Evolutionary conservation across 495 filamentous ascomycete genomes (phyloP).

Genomic region (Hypoxylon rickii): DNA sequence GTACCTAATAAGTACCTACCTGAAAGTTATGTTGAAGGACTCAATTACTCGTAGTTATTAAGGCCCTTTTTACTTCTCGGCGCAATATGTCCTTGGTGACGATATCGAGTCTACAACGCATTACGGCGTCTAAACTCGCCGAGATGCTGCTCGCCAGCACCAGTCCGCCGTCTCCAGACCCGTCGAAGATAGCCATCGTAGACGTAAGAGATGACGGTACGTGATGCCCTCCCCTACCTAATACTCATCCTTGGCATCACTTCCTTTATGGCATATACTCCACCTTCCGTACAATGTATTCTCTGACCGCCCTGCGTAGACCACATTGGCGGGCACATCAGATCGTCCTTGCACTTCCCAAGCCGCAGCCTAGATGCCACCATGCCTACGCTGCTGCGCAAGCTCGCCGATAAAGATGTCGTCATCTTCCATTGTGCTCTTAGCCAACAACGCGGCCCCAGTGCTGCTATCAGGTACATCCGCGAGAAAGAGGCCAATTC

Average conservation of each 20-base stretch:
- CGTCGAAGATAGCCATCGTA: conserved; percentile 68
- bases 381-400: conserved; percentile 80
- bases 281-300: no score
- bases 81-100: conserved; percentile 58
- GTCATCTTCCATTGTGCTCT: conserved; percentile 97
- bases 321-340: conserved; percentile 93
- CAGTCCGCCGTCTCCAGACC: conserved; percentile 14
- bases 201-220: conserved; percentile 86
- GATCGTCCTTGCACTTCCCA: conserved; percentile 72
- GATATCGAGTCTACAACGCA: conserved; percentile 65
- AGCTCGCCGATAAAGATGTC: conserved; percentile 73
- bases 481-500: conserved; percentile 61
- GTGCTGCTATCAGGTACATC: conserved; percentile 70
- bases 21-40: no score
- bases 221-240: conserved; percentile 4
- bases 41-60: background rate
- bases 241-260: background rate
- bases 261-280: no score
- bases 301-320: conserved; percentile 54
- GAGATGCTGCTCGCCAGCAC: conserved; percentile 48
- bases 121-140: conserved; percentile 67
- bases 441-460: conserved; percentile 82
- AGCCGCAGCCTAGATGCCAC: conserved; percentile 70
- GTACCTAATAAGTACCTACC: no score
- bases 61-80: background rate